Evolutionary conservation across 192 early-diverging fungal genomes (phyloP).

Genomic region (Geosiphon pyriformis): DNA sequence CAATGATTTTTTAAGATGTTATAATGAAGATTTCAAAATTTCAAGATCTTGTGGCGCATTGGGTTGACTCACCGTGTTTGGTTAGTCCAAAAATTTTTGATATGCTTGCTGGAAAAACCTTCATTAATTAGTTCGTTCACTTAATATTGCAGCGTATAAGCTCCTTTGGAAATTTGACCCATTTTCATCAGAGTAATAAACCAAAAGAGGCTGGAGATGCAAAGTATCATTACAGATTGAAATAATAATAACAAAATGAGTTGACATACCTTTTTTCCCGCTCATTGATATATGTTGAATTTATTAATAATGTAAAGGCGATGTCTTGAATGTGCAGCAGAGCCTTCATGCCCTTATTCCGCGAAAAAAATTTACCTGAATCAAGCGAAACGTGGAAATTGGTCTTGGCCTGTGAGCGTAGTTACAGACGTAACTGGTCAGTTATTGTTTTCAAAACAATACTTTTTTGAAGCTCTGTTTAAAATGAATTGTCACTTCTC

Average conservation of each 20-base stretch:
- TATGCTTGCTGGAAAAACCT: neutral
- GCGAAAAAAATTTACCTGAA: constrained; percentile 55
- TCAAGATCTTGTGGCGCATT: constrained; percentile 15
- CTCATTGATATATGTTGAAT: neutral
- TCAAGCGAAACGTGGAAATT: constrained; percentile 28
- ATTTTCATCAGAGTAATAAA: constrained; percentile 51
- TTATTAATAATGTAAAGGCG: constrained; percentile 15
- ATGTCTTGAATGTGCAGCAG: constrained; percentile 51
- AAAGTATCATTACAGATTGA: constrained; percentile 15
- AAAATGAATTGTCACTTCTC: neutral
- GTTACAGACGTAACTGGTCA: constrained; percentile 36
- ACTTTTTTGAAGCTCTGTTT: constrained; percentile 5
- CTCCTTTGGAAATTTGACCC: constrained; percentile 55
- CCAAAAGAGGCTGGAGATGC: constrained; percentile 53
- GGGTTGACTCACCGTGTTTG: constrained; percentile 19
- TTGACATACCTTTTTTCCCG: too few relatives aligned
- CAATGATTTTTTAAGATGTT: too few relatives aligned
- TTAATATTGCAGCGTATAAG: constrained; percentile 39
- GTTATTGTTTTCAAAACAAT: neutral
- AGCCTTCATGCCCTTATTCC: constrained; percentile 54
- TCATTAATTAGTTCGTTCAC: constrained; percentile 11
- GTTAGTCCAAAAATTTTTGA: neutral
- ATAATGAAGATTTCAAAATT: too few relatives aligned
- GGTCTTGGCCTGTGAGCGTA: constrained; percentile 53
- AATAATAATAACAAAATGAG: neutral